Percentiles rank a stretch among this genome's conserved stretches.
Evolutionary conservation across 352 stramenopile species (phyloP).

Genomic region (Phytopythium helicoides): DNA sequence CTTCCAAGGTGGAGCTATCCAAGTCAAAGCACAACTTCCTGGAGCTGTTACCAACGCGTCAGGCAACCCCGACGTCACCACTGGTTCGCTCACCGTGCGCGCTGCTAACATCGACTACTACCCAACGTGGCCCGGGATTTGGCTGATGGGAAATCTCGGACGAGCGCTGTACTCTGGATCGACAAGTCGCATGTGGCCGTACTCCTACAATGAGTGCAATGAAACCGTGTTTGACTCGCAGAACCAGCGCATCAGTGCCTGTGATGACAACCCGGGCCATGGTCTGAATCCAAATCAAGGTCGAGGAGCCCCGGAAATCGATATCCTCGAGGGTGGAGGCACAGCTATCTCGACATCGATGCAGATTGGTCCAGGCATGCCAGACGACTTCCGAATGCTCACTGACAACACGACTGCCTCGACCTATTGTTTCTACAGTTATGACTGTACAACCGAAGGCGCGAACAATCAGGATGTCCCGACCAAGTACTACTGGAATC

Average conservation of each 20-base stretch:
- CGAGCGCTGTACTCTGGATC: slow-evolving; percentile 86
- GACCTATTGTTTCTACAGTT: slow-evolving; percentile 25
- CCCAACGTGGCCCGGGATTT: slow-evolving; percentile 89
- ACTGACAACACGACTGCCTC: slow-evolving; percentile 9
- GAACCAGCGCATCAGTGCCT: slow-evolving; percentile 85
- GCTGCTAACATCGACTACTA: slow-evolving; percentile 26
- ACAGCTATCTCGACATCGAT: slow-evolving; percentile 75
- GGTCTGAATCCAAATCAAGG: slow-evolving; percentile 83
- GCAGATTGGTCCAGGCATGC: slow-evolving; percentile 66
- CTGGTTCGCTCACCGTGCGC: slow-evolving; percentile 15
- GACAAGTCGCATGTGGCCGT: slow-evolving; percentile 91
- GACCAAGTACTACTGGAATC: slow-evolving; percentile 22
- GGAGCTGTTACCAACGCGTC: slow-evolving; percentile 44
- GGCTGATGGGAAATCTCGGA: slow-evolving; percentile 92
- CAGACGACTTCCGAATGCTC: slow-evolving; percentile 30
- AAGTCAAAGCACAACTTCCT: slow-evolving; percentile 82
- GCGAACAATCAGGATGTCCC: slow-evolving; percentile 32
- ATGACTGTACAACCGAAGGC: slow-evolving; percentile 20
- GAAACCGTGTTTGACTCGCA: slow-evolving; percentile 20
- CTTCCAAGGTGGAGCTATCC: slow-evolving; percentile 63
- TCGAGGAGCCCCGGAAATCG: slow-evolving; percentile 89
- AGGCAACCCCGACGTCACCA: slow-evolving; percentile 30
- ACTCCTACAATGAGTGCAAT: slow-evolving; percentile 90
- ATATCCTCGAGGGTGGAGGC: slow-evolving; percentile 33
- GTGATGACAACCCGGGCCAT: slow-evolving; percentile 88